Base-by-base conservation (phyloP, 495 filamentous ascomycete genomes). In the Saxophila tyrrhenica region DNA sequence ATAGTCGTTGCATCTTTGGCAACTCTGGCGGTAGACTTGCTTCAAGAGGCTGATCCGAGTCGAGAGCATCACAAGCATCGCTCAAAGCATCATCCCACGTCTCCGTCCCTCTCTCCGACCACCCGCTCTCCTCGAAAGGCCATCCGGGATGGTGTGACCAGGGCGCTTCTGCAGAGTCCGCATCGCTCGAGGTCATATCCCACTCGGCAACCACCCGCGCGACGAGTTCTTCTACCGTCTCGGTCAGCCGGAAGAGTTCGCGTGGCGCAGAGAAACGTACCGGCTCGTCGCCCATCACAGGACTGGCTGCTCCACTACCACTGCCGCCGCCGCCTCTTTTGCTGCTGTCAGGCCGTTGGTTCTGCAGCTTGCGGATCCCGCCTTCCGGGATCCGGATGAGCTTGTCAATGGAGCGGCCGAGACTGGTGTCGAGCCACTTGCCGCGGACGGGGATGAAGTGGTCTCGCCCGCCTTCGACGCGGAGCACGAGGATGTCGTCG, bases 401-500 rank as follows among this genome's bases (percentile, higher is more conserved):
- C 59, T 92, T 86, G 48, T 86, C 82, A 39, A 97, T 73, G 8
- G 85, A 86, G 47, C 85, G 81, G 0, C 88, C 89, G 51, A 96
- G 89, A 58, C 81, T 86, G 0, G 85, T 89, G 21, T 82, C 87
- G 2, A 82, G 68, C 92, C 92, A 99, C 0, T 72, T 68, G 0
- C 80, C 91, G 2, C 74, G 77, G 8, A 94, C 73, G 0, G 89
- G 82, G 46, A 99, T 78, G 65, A 99, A 99, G 65, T 96, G 85
- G 57, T 99, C 92, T 48, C 88, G 77, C 1, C 92, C 92, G 46
- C 82, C 78, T 9, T 79, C 75, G 9, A 97, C 86, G 10, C 89
- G 83, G n/a, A 99, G 77, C 3, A 99, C 81, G 22, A 97, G 72
- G 9, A 96, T 83, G 61, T 97, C 90, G 54, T 94, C 89, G 1